Base-by-base conservation (phyloP, 108 stramenopile species). In the Fistulifera pelliculosa region DNA sequence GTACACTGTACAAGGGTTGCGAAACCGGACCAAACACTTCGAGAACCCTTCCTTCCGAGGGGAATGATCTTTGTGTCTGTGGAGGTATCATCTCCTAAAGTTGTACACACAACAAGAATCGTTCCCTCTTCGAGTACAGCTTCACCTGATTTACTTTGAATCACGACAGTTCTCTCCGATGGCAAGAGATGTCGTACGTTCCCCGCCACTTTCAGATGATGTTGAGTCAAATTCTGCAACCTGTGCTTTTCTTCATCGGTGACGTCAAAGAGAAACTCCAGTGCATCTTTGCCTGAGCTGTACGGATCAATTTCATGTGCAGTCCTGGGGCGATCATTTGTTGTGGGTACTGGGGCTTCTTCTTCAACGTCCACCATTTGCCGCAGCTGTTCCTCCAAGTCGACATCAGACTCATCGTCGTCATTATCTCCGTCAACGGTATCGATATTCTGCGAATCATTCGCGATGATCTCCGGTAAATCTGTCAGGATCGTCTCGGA, bases 1-100 rank as follows among this genome's bases (percentile, higher is more conserved):
- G 74, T 50, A 92, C 70, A 19, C 80, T 81, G 62, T 92, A 92
- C 23, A 92, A 58, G n/a, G 90, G 90, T 59, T 70, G 56, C 14
- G 74, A 61, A 2, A 92, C 82, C 12, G 90, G 90, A 17, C 90
- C 90, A 70, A 92, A 92, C 10, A 87, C 80, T 58, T 92, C 90
- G 49, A 85, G 70, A 5, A 92, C 66, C 61, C 75, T 80, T 66
- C 61, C 75, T 80, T 8, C 90, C 90, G 43, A 87, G 38, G 21
- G 65, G 71, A 58, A 68, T 43, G 54, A 61, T 19, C 51, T 27
- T 51, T n/a, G n/a, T 10, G 6, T 47, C 44, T 3, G 27, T 10
- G n/a, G 24, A 51, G 7, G 6, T 27, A 2, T 24, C 23, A 27
- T 51, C 27, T 4, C 6, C 6, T n/a, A 5, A n/a, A 6, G 50